Evolutionary conservation across 2,329 filamentous ascomycete genomes (phyloP).

Genomic region (Aspergillus tanneri): DNA sequence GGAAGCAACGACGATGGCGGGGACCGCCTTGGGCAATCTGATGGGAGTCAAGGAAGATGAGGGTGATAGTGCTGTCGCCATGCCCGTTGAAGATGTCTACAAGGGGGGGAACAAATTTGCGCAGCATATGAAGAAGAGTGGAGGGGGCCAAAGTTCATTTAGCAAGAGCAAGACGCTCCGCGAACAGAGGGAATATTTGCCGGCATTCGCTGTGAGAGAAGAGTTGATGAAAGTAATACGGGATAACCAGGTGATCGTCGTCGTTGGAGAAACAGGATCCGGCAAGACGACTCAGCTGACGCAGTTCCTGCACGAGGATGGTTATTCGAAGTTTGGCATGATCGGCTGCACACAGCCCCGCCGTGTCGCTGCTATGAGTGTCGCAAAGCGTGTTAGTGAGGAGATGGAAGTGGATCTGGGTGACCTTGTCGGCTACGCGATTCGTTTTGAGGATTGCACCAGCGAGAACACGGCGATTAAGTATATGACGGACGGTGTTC

Average conservation of each 20-base stretch:
- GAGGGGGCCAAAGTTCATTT: slow-evolving; percentile 80
- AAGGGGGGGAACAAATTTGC: slow-evolving; percentile 76
- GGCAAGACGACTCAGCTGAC: slow-evolving; percentile 97
- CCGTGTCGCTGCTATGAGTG: slow-evolving; percentile 97
- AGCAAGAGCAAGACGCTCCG: slow-evolving; percentile 86
- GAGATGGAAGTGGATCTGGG: slow-evolving; percentile 96
- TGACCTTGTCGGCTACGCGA: slow-evolving; percentile 87
- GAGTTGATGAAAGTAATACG: slow-evolving; percentile 87
- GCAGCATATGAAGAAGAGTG: slow-evolving; percentile 81
- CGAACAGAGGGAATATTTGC: slow-evolving; percentile 89
- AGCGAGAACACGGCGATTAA: slow-evolving; percentile 95
- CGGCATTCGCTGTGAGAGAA: slow-evolving; percentile 93
- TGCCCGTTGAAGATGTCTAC: slow-evolving; percentile 69
- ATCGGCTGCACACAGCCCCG: slow-evolving; percentile 96
- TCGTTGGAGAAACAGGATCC: slow-evolving; percentile 94
- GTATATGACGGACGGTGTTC: slow-evolving; percentile 97
- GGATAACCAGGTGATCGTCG: slow-evolving; percentile 95
- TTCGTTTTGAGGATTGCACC: slow-evolving; percentile 97
- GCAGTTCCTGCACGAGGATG: slow-evolving; percentile 93
- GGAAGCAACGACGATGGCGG: slow-evolving; percentile 88
- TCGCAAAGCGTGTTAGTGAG: slow-evolving; percentile 95
- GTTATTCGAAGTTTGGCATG: slow-evolving; percentile 81
- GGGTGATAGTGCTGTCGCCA: slow-evolving; percentile 77
- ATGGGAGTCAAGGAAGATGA: slow-evolving; percentile 95
- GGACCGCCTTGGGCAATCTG: slow-evolving; percentile 87